Evolutionary conservation across 1,284 basidiomycete genomes (phyloP).

Genomic region (Ceratobasidium sp.): DNA sequence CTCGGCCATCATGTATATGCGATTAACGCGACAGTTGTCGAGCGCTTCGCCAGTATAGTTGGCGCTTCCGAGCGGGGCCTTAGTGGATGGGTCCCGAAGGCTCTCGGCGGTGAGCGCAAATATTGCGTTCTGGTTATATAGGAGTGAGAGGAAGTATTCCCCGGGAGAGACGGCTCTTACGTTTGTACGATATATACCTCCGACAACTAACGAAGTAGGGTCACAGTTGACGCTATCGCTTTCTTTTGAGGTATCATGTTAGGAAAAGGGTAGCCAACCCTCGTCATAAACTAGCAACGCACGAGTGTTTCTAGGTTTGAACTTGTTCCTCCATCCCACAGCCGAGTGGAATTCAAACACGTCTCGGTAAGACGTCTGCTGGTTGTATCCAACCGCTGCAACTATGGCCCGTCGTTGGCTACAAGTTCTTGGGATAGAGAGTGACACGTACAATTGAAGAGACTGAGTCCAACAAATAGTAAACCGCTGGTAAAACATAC

Average conservation of each 20-base stretch:
- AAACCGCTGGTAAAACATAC: background rate
- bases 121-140: conserved; percentile 9
- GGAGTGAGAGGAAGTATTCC: background rate
- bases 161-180: background rate
- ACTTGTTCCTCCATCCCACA: conserved; percentile 1
- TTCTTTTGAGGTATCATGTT: background rate
- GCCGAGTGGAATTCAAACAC: background rate
- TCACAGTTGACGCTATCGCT: background rate
- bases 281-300: background rate
- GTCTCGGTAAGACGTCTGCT: background rate
- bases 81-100: conserved; percentile 23
- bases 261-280: background rate
- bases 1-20: conserved; percentile 35
- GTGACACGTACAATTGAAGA: background rate
- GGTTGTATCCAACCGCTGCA: background rate
- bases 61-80: conserved; percentile 25
- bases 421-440: background rate
- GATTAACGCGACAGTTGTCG: conserved; percentile 35
- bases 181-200: conserved; percentile 1
- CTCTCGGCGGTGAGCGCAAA: conserved; percentile 26
- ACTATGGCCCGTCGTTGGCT: background rate
- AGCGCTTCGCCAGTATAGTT: conserved; percentile 29
- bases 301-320: background rate
- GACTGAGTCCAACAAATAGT: background rate
- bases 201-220: background rate